Base-by-base conservation (phyloP, 768 basidiomycete species). In the Podaxis sp. region DNA sequence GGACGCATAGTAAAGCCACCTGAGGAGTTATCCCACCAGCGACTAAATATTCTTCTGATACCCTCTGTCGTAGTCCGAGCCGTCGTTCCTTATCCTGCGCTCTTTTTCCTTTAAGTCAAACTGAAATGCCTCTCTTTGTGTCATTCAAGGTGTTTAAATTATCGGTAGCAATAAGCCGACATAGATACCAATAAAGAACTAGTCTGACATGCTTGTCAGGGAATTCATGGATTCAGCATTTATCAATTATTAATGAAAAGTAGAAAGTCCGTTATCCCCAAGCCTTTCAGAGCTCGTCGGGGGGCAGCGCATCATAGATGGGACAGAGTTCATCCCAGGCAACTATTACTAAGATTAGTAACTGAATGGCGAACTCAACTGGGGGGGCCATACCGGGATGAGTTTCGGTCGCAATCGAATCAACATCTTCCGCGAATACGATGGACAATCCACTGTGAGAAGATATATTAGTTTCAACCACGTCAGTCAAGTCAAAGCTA, bases 371-470 rank as follows among this genome's bases (percentile, higher is more conserved):
- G 11, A 54, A 56, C 33, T 33, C 33, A 33, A 33, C 33, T 8
- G 10, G 33, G 4, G 28, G 2, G 30, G 24, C 6, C 46, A 13
- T 22, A 44, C 48, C 11, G 15, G 33, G 44, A 30, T 24, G 8
- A 36, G 12, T 64, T 48, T 66, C 55, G 10, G 28, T 26, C 6
- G 24, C n/a, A 13, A 64, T 26, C 10, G 51, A 59, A 44, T 63
- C 63, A 28, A 49, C 52, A 62, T 74, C 75, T 64, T 75, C 75
- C 0, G 74, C 73, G n/a, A 75, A 72, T 10, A 81, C 72, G 3
- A 74, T 66, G 1, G 72, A 77, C 2, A 78, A 64, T 13, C 77
- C 78, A 56, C 74, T 75, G 24, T 56, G 22, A n/a, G 44, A 33
- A 15, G 40, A 50, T 11, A 49, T 15, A 41, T 50, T 17, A 28